Evolutionary conservation across 2,329 filamentous ascomycete species (phyloP), one percentile per base, ranked within the genome.

Genomic region (Diaporthe batatas): DNA sequence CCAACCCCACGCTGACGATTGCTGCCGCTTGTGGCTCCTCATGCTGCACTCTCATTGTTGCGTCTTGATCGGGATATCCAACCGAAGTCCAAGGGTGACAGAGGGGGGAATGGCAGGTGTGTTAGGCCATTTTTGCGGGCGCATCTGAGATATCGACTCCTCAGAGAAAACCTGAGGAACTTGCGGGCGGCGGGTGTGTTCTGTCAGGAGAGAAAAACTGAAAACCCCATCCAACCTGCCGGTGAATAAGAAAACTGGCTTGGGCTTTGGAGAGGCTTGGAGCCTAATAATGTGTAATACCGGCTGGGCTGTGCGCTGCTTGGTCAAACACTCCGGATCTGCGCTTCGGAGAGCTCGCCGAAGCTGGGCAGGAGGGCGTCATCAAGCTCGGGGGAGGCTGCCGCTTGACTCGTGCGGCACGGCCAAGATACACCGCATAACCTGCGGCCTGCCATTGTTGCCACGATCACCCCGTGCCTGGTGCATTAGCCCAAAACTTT

Each of bases 401-500:
- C 21, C 44, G 25, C 44, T 65, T 65, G 59, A 65, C 59, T 65
- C 59, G 59, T 65, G 59, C 59, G 51, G 59, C 42, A 42, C 44
- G 39, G 44, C 42, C 18, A 21, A 65, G 11, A 51, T 65, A 65
- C 59, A 65, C 59, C 59, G 59, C 59, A 65, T 65, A 2, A 18
- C 42, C 25, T 65, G 59, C 59, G 42, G 42, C 25, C 59, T 49
- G 44, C 59, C 44, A 16, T 23, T 65, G 23, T 51, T 49, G 44
- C 59, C 59, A 65, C 59, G 29, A 65, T 65, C 44, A 65, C 44
- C 59, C 59, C 39, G 59, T 65, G 42, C 59, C 11, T 65, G 18
- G 59, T 65, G 59, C 59, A 65, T 65, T 65, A 65, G 59, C 59
- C 21, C 44, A 16, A 16, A 65, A 65, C 59, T 65, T 29, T 65